Evolutionary conservation across 306 rosid species (phyloP).

Genomic region (Crotalaria pallida): DNA sequence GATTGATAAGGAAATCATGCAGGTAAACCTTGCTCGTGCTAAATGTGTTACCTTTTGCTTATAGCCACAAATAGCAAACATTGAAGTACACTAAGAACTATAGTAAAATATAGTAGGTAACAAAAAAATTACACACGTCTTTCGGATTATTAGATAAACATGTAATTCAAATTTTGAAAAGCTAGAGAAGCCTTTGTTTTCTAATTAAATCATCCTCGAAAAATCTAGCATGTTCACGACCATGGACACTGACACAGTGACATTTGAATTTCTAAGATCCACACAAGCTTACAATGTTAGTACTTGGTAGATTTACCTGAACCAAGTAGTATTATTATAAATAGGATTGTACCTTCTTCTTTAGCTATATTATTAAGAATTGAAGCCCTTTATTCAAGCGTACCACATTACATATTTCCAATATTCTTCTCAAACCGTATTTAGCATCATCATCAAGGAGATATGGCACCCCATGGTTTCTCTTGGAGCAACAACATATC

Average conservation of each 20-base stretch:
- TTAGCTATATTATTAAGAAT: neutral
- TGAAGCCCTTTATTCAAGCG: neutral
- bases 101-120: neutral
- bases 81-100: neutral
- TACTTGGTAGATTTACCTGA: neutral
- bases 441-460: neutral
- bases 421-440: neutral
- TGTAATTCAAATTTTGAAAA: conserved; percentile 31
- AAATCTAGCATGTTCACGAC: conserved; percentile 51
- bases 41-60: conserved; percentile 12
- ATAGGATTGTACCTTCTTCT: conserved; percentile 27
- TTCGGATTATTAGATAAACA: conserved; percentile 10
- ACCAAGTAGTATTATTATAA: conserved; percentile 33
- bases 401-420: neutral
- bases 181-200: conserved; percentile 26
- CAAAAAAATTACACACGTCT: neutral
- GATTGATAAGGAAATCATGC: conserved; percentile 22
- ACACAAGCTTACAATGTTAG: conserved; percentile 25
- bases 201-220: conserved; percentile 34
- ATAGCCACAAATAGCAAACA: conserved; percentile 22
- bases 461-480: conserved; percentile 77
- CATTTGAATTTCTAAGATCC: conserved; percentile 43
- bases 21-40: neutral
- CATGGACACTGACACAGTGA: conserved; percentile 51
- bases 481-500: conserved; percentile 29